Base-by-base conservation (phyloP, 352 stramenopile species). In the Peronosclerospora sorghi region DNA sequence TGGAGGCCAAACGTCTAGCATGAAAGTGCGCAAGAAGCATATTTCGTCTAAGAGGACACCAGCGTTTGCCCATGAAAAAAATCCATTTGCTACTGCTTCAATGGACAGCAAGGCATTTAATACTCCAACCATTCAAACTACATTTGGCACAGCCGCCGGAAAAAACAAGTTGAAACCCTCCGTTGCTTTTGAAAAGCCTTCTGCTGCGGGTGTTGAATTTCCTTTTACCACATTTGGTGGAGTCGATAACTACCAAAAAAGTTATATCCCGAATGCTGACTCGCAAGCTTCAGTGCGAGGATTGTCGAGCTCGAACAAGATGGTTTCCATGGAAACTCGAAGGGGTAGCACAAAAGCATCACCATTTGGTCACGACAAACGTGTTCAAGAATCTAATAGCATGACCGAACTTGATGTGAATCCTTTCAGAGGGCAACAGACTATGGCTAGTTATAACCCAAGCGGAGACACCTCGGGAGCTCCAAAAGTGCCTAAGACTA, bases 281-380 rank as follows among this genome's bases (percentile, higher is more conserved):
- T 58, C 45, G 1, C 37, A 51, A 12, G n/a, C 36, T 20, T 51
- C 55, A 41, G 41, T 41, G 5, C 41, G 52, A 34, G 46, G 44
- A 12, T 56, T 65, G 15, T 6, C 20, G 2, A 51, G 20, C 17
- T 41, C 42, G 4, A 38, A 50, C 29, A 62, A 57, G 24, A 41
- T 49, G 32, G 19, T 26, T 8, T 47, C 44, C 2, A 44, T 76
- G 42, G 62, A 73, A 27, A 44, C 43, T 14, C 62, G 51, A 44
- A 60, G 64, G 51, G 48, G 34, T 41, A 56, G 59, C 15, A 8
- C 35, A 8, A 69, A 59, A 36, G 72, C 60, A 40, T 47, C 51
- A 21, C 36, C 45, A 4, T 52, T 56, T 6, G 32, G 26, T 1
- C 55, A 67, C 12, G 43, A 35, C 9, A 68, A 70, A 23, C 45